Evolutionary conservation across 768 basidiomycete species (phyloP).

Genomic region (Fibroporia radiculosa): DNA sequence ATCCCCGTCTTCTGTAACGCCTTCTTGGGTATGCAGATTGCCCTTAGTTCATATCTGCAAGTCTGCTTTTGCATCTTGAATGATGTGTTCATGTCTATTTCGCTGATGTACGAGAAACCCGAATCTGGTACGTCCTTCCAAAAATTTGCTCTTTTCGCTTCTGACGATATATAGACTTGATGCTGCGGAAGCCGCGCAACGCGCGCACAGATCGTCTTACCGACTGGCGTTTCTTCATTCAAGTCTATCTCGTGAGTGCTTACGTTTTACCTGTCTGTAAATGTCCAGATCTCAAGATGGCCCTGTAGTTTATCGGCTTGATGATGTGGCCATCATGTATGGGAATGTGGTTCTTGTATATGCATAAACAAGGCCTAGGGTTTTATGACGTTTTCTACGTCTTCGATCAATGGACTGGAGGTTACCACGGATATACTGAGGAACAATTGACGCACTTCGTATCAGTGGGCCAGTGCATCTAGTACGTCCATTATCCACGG

Average conservation of each 20-base stretch:
- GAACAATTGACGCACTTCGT: conserved; percentile 41
- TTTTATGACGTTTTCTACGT: conserved; percentile 40
- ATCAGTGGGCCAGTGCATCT: conserved; percentile 43
- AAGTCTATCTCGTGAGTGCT: conserved; percentile 55
- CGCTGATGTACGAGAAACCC: conserved; percentile 52
- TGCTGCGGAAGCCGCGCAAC: conserved; percentile 47
- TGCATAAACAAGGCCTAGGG: conserved; percentile 35
- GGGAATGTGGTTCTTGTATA: conserved; percentile 25
- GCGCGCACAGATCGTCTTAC: conserved; percentile 49
- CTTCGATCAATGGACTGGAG: conserved; percentile 34
- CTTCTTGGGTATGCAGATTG: conserved; percentile 50
- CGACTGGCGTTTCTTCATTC: conserved; percentile 43
- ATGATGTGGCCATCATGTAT: conserved; percentile 45
- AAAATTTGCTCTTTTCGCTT: too few species aligned
- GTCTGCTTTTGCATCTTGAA: conserved; percentile 50
- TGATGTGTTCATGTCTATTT: conserved; percentile 47
- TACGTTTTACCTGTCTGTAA: too few species aligned
- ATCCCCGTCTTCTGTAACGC: conserved; percentile 50
- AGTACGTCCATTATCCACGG: too few species aligned
- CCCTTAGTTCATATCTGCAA: conserved; percentile 48
- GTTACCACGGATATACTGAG: conserved; percentile 30
- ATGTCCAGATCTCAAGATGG: too few species aligned
- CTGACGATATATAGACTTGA: conserved; percentile 27
- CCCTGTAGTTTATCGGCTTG: conserved; percentile 37
- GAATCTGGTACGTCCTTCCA: conserved; percentile 41